Conservation (phyloP, 257 asterid species). For the Echites panduratus region DNA sequence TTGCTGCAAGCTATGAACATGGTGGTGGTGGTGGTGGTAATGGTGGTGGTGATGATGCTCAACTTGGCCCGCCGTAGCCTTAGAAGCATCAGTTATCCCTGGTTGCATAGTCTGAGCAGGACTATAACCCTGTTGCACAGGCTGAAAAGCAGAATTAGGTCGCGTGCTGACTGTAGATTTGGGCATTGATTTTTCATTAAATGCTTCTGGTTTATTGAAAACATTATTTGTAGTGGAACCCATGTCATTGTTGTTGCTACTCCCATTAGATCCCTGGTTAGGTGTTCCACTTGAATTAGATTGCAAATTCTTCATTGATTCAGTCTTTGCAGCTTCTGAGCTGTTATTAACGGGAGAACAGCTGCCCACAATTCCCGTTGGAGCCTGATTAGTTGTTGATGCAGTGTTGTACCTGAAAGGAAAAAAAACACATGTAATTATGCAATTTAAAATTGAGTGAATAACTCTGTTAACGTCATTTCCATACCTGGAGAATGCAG, state of each 20-base stretch:
- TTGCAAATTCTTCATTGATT: conserved; percentile 27
- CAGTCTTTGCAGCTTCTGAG: conserved; percentile 40
- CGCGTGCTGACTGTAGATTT: conserved; percentile 21
- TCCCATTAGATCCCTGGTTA: conserved; percentile 39
- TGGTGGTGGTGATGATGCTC: conserved; percentile 48
- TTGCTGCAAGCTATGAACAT: conserved; percentile 28
- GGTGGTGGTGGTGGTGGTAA: conserved; percentile 47
- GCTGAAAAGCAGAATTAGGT: conserved; percentile 29
- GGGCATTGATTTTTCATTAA: conserved; percentile 17
- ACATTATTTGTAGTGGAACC: conserved; percentile 45
- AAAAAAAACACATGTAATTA: neutral
- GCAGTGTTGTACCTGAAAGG: conserved; percentile 35
- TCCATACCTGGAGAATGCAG: conserved; percentile 45
- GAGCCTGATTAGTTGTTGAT: conserved; percentile 33
- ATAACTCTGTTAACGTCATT: neutral
- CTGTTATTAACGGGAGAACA: conserved; percentile 40
- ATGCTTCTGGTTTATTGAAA: conserved; percentile 26
- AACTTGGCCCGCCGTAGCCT: conserved; percentile 33
- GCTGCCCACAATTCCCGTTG: conserved; percentile 40
- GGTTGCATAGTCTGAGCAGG: conserved; percentile 21
- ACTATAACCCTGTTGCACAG: conserved; percentile 27
- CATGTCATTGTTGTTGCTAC: conserved; percentile 45
- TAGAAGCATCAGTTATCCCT: conserved; percentile 25
- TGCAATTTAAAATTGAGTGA: conserved; percentile 1
- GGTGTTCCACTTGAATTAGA: conserved; percentile 37